phyloP scores from a whole-genome alignment of 2,329 filamentous ascomycete species.

The Endocalyx cinctus region DNA sequence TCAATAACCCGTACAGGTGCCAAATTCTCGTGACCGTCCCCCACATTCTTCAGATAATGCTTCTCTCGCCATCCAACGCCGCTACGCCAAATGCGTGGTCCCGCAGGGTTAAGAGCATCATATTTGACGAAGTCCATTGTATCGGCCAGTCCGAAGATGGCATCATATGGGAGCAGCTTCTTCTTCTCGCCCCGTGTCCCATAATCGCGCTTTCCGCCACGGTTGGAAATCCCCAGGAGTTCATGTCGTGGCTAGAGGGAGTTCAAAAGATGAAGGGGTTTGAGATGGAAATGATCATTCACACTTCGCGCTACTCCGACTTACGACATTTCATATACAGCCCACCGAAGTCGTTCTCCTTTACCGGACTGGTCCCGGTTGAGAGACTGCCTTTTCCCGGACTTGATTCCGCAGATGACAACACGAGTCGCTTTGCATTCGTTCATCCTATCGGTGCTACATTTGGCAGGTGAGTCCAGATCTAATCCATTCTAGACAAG shows the following conservation, averaged over 20 bases:
- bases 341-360: slow-evolving; percentile 42
- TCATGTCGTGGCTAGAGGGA: slow-evolving; percentile 61
- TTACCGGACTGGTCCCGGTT: slow-evolving; percentile 45
- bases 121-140: slow-evolving; percentile 79
- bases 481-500: not conserved
- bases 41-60: slow-evolving; percentile 74
- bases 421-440: slow-evolving; percentile 45
- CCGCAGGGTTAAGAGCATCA: slow-evolving; percentile 64
- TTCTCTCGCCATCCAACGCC: slow-evolving; percentile 62
- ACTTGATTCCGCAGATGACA: slow-evolving; percentile 39
- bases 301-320: slow-evolving; percentile 69
- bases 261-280: slow-evolving; percentile 61
- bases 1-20: slow-evolving; percentile 69
- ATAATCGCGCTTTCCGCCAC: slow-evolving; percentile 78
- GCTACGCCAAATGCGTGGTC: slow-evolving; percentile 54
- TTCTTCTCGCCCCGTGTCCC: slow-evolving; percentile 69
- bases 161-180: slow-evolving; percentile 72
- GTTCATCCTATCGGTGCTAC: slow-evolving; percentile 65
- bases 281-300: slow-evolving; percentile 63
- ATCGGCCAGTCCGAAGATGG: slow-evolving; percentile 75
- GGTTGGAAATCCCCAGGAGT: slow-evolving; percentile 69
- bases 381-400: slow-evolving; percentile 39
- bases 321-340: slow-evolving; percentile 69
- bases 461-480: slow-evolving; percentile 42
- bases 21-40: slow-evolving; percentile 76